phyloP scores from a whole-genome alignment of 2,329 filamentous ascomycete genomes.

The Thermoascus crustaceus region DNA sequence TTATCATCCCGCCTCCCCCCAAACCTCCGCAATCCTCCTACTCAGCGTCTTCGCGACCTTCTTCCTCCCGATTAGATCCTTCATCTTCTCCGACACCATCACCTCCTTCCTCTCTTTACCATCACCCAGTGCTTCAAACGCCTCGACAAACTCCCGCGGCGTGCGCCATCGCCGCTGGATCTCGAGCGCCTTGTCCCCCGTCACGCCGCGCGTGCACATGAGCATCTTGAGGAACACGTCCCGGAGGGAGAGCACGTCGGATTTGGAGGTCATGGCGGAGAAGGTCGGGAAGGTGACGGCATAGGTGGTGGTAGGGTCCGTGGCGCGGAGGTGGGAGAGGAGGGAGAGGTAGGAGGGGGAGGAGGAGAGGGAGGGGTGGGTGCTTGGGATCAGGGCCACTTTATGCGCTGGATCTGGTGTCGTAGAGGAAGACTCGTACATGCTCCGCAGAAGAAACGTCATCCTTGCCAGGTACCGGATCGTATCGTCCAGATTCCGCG shows the following conservation, averaged over 20 bases:
- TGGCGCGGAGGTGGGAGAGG: conserved; percentile 50
- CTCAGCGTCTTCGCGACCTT: conserved; percentile 60
- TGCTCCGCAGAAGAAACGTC: conserved; percentile 58
- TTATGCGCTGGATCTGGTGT: conserved; percentile 6
- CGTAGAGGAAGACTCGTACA: conserved; percentile 40
- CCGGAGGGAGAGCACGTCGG: conserved; percentile 61
- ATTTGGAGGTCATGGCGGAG: conserved; percentile 65
- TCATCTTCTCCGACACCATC: conserved; percentile 51
- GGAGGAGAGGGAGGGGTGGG: conserved; percentile 41
- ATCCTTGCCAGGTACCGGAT: conserved; percentile 67
- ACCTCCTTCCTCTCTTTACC: conserved; percentile 51
- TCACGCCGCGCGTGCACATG: conserved; percentile 69
- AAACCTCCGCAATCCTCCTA: conserved; percentile 62
- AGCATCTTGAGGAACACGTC: conserved; percentile 79
- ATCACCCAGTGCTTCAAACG: conserved; percentile 48
- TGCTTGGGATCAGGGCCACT: neutral
- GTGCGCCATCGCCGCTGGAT: conserved; percentile 74
- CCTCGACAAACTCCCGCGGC: conserved; percentile 61
- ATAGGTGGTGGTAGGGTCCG: conserved; percentile 41
- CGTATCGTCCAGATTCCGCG: conserved; percentile 66
- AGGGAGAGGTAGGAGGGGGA: conserved; percentile 61
- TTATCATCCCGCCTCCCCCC: conserved; percentile 42
- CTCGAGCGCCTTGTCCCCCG: conserved; percentile 69
- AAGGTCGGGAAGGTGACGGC: conserved; percentile 65
- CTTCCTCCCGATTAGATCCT: conserved; percentile 55